Evolutionary conservation across 176 grass and related monocot species (phyloP).

Genomic region (Musa troglodytarum): DNA sequence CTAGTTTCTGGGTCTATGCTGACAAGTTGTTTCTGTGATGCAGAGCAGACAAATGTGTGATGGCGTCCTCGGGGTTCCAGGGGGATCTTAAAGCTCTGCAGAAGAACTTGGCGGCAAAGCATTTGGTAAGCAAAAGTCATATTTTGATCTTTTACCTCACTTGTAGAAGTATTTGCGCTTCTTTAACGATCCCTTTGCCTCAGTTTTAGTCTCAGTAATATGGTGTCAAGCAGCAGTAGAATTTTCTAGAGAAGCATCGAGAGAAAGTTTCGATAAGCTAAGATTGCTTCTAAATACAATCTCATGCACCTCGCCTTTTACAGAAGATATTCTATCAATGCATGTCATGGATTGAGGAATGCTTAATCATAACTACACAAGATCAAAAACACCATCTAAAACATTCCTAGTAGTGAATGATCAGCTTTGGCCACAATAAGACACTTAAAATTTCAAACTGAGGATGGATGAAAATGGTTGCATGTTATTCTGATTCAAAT

Average conservation of each 20-base stretch:
- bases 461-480: not conserved
- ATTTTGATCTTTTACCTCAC: not conserved
- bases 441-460: not conserved
- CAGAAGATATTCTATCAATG: not conserved
- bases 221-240: not conserved
- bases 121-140: conserved; percentile 37
- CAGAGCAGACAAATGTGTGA: conserved; percentile 60
- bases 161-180: not conserved
- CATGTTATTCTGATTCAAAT: not conserved
- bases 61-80: conserved; percentile 86
- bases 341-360: not conserved
- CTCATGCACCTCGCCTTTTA: not conserved
- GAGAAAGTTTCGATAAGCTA: not conserved
- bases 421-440: not conserved
- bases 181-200: not conserved
- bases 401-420: not conserved
- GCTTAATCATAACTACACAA: not conserved
- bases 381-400: not conserved
- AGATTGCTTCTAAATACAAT: not conserved
- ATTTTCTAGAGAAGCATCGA: not conserved
- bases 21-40: not conserved
- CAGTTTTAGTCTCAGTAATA: not conserved
- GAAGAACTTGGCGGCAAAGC: conserved; percentile 77
- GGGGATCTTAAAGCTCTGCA: conserved; percentile 92
- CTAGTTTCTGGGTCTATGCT: not conserved